Evolutionary conservation across 1,284 basidiomycete species (phyloP).

Genomic region (Hortiboletus rubellus): DNA sequence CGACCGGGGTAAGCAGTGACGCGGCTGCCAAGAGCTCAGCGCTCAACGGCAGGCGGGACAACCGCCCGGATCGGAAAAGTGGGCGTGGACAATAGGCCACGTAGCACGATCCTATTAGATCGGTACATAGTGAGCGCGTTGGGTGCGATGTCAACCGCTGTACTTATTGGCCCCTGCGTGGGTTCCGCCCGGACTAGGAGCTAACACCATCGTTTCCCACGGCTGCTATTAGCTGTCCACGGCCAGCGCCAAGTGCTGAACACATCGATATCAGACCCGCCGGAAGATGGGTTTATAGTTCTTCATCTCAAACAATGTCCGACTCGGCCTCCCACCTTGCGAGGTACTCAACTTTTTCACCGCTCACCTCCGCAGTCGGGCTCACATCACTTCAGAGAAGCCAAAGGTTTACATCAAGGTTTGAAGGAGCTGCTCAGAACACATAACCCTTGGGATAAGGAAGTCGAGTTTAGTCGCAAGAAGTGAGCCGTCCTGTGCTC

Average conservation of each 20-base stretch:
- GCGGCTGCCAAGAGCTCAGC: neutral
- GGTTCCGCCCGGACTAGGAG: neutral
- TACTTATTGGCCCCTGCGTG: neutral
- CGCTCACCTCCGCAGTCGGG: neutral
- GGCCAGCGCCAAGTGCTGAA: constrained; percentile 5
- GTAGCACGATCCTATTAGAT: neutral
- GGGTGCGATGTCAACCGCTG: neutral
- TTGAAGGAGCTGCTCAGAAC: constrained; percentile 70
- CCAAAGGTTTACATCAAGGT: constrained; percentile 63
- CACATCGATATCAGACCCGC: constrained; percentile 16
- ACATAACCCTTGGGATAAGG: constrained; percentile 77
- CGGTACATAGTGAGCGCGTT: too few species aligned
- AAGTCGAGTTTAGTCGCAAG: constrained; percentile 82
- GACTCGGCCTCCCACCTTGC: constrained; percentile 31
- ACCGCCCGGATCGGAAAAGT: neutral
- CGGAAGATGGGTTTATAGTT: constrained; percentile 28
- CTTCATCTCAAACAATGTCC: constrained; percentile 24
- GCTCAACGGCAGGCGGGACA: neutral
- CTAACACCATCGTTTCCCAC: constrained; percentile 21
- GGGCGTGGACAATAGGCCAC: neutral
- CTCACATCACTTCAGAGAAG: constrained; percentile 52
- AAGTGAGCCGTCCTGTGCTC: constrained; percentile 52
- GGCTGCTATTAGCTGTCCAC: constrained; percentile 11
- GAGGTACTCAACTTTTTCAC: constrained; percentile 16
- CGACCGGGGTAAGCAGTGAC: neutral